Percentiles rank a stretch among this genome's conserved stretches.
Conservation (phyloP, 805 yeast genomes). For the Komagataella populi region DNA sequence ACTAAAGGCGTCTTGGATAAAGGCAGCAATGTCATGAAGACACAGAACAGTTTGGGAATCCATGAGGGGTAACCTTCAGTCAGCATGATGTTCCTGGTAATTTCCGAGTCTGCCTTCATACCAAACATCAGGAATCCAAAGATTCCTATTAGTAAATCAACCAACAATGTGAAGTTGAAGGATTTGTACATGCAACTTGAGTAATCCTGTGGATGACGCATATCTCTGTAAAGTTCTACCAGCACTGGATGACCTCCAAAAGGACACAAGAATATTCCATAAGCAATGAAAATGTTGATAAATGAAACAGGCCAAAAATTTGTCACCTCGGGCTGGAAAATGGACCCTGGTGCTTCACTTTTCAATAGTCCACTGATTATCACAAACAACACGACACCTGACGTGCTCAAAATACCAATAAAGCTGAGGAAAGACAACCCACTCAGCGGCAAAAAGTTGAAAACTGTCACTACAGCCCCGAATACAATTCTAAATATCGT, state of each 20-base stretch:
- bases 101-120: conserved; percentile 30
- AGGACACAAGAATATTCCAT: conserved; percentile 65
- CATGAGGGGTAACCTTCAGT: conserved; percentile 33
- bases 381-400: conserved; percentile 46
- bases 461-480: conserved; percentile 23
- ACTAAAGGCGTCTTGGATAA: conserved; percentile 74
- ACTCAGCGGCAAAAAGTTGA: conserved; percentile 60
- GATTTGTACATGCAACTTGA: conserved; percentile 39
- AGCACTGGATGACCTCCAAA: conserved; percentile 81
- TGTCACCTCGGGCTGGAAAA: conserved; percentile 49
- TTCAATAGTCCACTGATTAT: conserved; percentile 53
- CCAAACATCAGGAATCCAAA: conserved; percentile 57
- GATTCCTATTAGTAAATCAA: conserved; percentile 52
- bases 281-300: conserved; percentile 38
- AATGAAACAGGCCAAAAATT: conserved; percentile 47
- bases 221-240: conserved; percentile 60
- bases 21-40: conserved; percentile 69
- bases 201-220: conserved; percentile 52
- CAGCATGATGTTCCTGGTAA: conserved; percentile 31
- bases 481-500: conserved; percentile 27
- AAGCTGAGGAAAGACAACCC: conserved; percentile 56
- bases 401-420: conserved; percentile 59
- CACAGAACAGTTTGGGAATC: conserved; percentile 38
- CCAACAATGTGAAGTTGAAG: conserved; percentile 41
- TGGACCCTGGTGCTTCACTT: conserved; percentile 57